These are phyloP conservation scores for Lentinula sp. DNA, from an alignment of 768 basidiomycete genomes.

Conservation along the genomic window DNA sequence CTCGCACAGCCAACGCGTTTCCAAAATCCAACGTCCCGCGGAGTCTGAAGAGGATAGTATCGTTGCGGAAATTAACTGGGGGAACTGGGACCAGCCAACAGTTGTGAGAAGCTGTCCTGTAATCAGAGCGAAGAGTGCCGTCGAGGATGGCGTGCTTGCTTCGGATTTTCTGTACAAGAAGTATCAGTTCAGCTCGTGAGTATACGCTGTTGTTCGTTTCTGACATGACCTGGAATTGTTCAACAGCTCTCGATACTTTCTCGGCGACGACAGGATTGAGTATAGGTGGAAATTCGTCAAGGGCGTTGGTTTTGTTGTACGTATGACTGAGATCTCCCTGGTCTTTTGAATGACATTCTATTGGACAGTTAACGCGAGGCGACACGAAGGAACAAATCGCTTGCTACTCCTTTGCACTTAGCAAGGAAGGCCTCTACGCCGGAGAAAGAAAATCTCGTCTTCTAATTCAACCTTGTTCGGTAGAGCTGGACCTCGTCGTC, in stretches of 20 bases:
- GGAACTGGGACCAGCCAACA: conserved; percentile 32
- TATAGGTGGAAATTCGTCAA: conserved; percentile 43
- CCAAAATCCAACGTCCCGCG: conserved; percentile 34
- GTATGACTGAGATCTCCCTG: conserved; percentile 10
- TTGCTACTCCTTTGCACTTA: conserved; percentile 25
- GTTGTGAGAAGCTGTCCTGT: conserved; percentile 26
- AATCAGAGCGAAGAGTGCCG: conserved; percentile 16
- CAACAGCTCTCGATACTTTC: conserved; percentile 40
- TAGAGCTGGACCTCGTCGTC: conserved; percentile 48
- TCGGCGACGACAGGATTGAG: conserved; percentile 41
- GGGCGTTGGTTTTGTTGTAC: conserved; percentile 33
- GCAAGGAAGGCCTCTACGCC: conserved; percentile 39
- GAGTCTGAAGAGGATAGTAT: conserved; percentile 29
- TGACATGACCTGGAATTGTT: not conserved
- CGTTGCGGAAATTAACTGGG: conserved; percentile 48
- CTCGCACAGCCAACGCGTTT: conserved; percentile 24
- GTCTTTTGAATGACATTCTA: not conserved
- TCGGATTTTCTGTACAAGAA: conserved; percentile 38
- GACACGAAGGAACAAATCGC: conserved; percentile 36
- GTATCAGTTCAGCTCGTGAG: conserved; percentile 34
- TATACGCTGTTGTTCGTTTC: conserved; percentile 6
- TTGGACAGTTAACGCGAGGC: conserved; percentile 30
- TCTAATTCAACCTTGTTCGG: conserved; percentile 36
- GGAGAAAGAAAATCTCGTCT: conserved; percentile 42
- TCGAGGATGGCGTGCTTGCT: conserved; percentile 24